These are phyloP conservation scores for Trametes sanguinea DNA, from an alignment of 768 basidiomycete species.

Conservation along the genomic window DNA sequence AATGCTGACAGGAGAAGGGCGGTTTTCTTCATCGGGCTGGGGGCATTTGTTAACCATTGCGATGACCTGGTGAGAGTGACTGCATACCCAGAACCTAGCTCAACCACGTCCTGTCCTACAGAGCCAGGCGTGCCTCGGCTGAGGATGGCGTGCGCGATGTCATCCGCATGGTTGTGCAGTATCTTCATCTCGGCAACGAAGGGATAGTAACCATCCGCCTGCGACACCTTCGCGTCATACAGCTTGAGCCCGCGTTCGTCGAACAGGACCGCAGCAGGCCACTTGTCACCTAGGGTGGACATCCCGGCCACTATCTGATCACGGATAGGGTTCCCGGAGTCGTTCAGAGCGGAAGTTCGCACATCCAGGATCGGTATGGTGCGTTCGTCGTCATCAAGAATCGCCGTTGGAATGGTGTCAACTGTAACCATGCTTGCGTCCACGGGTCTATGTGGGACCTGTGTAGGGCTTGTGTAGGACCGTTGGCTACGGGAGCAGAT, in stretches of 20 bases:
- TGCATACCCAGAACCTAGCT: slow-evolving; percentile 91
- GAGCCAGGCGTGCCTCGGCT: slow-evolving; percentile 31
- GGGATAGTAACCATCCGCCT: slow-evolving; percentile 83
- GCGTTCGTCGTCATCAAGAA: neutral
- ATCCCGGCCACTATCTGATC: slow-evolving; percentile 60
- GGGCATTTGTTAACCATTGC: neutral
- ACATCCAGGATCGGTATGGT: neutral
- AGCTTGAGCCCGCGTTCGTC: slow-evolving; percentile 81
- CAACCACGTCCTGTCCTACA: slow-evolving; percentile 67
- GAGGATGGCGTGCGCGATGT: slow-evolving; percentile 78
- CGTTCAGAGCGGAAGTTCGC: neutral
- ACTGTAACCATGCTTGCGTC: too few species aligned
- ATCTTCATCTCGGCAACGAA: slow-evolving; percentile 88
- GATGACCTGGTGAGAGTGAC: neutral
- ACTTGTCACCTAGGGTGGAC: slow-evolving; percentile 52
- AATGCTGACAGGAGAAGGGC: slow-evolving; percentile 80
- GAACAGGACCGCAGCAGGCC: slow-evolving; percentile 79
- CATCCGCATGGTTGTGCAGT: slow-evolving; percentile 65
- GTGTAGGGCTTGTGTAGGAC: too few species aligned
- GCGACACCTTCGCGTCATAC: slow-evolving; percentile 82
- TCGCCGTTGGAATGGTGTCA: neutral
- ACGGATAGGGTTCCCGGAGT: slow-evolving; percentile 31
- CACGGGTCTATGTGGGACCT: too few species aligned
- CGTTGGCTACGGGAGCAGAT: too few species aligned
- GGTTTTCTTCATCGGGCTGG: slow-evolving; percentile 84